Evolutionary conservation across 148 eudicot species (phyloP), one percentile per base, ranked within the genome.

Genomic region (Camellia lanceoleosa): DNA sequence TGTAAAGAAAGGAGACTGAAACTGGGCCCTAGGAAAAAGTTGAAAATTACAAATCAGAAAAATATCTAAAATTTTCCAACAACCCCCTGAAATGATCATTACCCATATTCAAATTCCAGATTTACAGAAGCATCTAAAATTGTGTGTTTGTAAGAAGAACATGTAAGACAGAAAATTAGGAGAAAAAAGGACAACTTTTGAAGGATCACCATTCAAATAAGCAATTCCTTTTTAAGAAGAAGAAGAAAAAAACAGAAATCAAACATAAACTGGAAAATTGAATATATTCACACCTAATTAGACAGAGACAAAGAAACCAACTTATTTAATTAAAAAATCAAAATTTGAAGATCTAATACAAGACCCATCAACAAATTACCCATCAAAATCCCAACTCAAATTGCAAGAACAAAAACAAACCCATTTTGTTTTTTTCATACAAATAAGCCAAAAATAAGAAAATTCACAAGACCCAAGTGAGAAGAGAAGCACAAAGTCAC

Each of bases 301-400:
- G 54, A 44, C 20, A 69, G 54, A 46, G 38, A 30, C 38, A 1
- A 1, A 30, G 38, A 46, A 69, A 19, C 2, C 52, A 19, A 20
- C 2, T 7, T 12, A 20, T 15, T 11, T 12, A 44, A 44, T 46
- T 2, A 3, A 30, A 5, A 54, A 51, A 54, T 16, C 60, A 51
- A 72, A 47, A 0, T 52, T 72, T 72, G 44, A 72, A 72, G 60
- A 72, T 72, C 56, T 70, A 70, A 69, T 9, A 71, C n/a, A 54
- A 8, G 43, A 20, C 61, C 61, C 59, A 20, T 54, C 61, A 72
- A 72, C 60, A 72, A 72, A 52, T 19, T 30, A 72, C 42, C 60
- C 75, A 51, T 52, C 0, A n/a, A 51, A 51, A 3, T 54, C 8
- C 38, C 30, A 71, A 20, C 8, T 18, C 52, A 47, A 71, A 1